Percentiles rank a stretch among this genome's conserved stretches.
Conservation (phyloP, 106 monocot genomes). For the Allium sativum region DNA sequence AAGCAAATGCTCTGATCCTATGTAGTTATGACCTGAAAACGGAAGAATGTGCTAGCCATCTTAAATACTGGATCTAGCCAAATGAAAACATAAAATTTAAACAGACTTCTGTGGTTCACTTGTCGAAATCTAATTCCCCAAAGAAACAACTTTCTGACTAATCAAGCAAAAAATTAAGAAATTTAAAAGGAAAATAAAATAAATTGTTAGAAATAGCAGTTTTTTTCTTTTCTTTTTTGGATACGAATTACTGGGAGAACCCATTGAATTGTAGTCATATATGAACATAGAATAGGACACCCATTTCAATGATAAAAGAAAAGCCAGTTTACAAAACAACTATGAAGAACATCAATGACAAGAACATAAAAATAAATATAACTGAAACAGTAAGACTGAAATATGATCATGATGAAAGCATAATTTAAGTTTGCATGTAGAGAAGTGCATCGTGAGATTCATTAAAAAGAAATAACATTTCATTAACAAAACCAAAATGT, state of each 20-base stretch:
- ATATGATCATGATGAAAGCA: background rate
- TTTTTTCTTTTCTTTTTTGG: too few relatives aligned
- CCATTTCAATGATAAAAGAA: background rate
- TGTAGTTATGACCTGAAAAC: constrained; percentile 25
- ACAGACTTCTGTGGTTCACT: too few relatives aligned
- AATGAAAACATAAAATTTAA: background rate
- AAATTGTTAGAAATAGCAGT: too few relatives aligned
- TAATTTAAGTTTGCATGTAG: too few relatives aligned
- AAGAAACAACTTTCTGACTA: too few relatives aligned
- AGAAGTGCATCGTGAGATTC: too few relatives aligned
- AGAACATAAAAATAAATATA: background rate
- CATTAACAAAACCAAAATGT: background rate
- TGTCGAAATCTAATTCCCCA: too few relatives aligned
- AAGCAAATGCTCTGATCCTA: constrained; percentile 25
- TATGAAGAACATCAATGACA: background rate
- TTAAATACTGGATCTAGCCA: background rate
- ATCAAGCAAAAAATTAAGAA: too few relatives aligned
- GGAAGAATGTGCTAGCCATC: background rate
- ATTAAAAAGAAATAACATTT: background rate
- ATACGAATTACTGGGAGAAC: too few relatives aligned
- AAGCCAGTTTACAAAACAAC: background rate
- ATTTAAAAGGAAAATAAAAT: too few relatives aligned
- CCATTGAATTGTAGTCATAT: too few relatives aligned
- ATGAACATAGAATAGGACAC: background rate
- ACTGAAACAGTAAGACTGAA: background rate